A percentile compares a stretch with the other conserved stretches of the same genome.
These are phyloP conservation scores for Gracilaria domingensis DNA, from an alignment of 23 red algal genomes.

Conservation along the genomic window DNA sequence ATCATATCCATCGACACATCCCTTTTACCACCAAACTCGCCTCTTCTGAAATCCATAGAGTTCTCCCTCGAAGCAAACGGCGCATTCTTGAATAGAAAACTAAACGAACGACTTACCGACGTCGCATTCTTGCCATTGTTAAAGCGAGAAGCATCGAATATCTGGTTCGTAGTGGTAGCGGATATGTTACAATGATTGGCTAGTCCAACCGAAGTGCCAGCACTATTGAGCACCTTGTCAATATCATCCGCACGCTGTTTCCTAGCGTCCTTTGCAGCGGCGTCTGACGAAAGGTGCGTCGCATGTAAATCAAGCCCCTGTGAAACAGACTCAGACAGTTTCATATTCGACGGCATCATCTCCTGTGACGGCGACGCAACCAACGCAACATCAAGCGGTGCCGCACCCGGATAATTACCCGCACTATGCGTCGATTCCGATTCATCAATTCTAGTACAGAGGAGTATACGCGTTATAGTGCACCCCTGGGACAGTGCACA, in stretches of 20 bases:
- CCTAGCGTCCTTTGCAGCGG: constrained; percentile 1
- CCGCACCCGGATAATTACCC: not conserved
- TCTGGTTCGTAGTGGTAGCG: not conserved
- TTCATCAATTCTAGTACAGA: constrained; percentile 50
- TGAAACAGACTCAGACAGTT: constrained; percentile 16
- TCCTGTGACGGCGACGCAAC: constrained; percentile 12
- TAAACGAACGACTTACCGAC: constrained; percentile 64
- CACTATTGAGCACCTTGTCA: constrained; percentile 70
- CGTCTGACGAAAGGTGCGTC: constrained; percentile 3
- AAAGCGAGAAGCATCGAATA: constrained; percentile 33
- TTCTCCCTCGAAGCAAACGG: constrained; percentile 61
- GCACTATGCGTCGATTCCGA: not conserved
- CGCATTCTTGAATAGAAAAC: constrained; percentile 51
- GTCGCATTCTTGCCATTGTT: constrained; percentile 51
- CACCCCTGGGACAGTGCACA: too few species aligned
- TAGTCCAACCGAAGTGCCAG: constrained; percentile 25
- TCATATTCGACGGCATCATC: constrained; percentile 28
- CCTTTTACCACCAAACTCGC: constrained; percentile 33
- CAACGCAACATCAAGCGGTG: not conserved
- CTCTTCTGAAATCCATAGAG: constrained; percentile 70
- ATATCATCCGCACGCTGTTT: constrained; percentile 58
- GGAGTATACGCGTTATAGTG: too few species aligned
- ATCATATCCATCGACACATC: constrained; percentile 72
- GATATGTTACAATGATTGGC: constrained; percentile 37
- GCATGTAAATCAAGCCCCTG: not conserved